Evolutionary conservation across 371 early-diverging fungal genomes (phyloP).

Genomic region (Phascolomyces articulosus): DNA sequence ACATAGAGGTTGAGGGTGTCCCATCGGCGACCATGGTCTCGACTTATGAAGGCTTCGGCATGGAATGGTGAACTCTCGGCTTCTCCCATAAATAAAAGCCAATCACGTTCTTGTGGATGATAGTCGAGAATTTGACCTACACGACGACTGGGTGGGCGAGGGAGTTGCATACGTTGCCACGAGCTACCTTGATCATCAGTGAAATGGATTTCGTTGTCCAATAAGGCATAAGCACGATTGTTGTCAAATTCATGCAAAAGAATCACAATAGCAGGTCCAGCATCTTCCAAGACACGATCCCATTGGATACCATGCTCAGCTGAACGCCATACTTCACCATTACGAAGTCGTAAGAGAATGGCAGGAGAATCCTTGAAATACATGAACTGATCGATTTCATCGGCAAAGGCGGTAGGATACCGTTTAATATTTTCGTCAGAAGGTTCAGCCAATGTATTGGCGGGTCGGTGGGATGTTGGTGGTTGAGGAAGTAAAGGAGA

Average conservation of each 20-base stretch:
- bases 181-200: slow-evolving; percentile 73
- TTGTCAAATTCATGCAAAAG: slow-evolving; percentile 61
- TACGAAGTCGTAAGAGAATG: slow-evolving; percentile 55
- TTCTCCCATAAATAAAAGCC: slow-evolving; percentile 79
- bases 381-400: slow-evolving; percentile 54
- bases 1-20: slow-evolving; percentile 76
- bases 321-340: slow-evolving; percentile 67
- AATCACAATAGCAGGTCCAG: slow-evolving; percentile 31
- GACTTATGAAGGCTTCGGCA: slow-evolving; percentile 69
- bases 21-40: slow-evolving; percentile 80
- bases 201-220: slow-evolving; percentile 54
- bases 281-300: slow-evolving; percentile 50
- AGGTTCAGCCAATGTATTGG: slow-evolving; percentile 24
- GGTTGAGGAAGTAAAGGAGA: neutral
- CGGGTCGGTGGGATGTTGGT: slow-evolving; percentile 11
- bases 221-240: slow-evolving; percentile 65
- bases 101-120: slow-evolving; percentile 80
- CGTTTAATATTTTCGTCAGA: slow-evolving; percentile 39
- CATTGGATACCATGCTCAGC: slow-evolving; percentile 69
- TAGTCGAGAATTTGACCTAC: slow-evolving; percentile 73
- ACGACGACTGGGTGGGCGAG: slow-evolving; percentile 62
- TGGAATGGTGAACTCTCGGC: slow-evolving; percentile 51
- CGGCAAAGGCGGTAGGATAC: slow-evolving; percentile 41
- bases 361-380: slow-evolving; percentile 61
- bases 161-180: slow-evolving; percentile 62